Percentiles rank a stretch among this genome's conserved stretches.
Evolutionary conservation across 345 rosid genomes (phyloP).

Genomic region (Gossypium rotundifolium): DNA sequence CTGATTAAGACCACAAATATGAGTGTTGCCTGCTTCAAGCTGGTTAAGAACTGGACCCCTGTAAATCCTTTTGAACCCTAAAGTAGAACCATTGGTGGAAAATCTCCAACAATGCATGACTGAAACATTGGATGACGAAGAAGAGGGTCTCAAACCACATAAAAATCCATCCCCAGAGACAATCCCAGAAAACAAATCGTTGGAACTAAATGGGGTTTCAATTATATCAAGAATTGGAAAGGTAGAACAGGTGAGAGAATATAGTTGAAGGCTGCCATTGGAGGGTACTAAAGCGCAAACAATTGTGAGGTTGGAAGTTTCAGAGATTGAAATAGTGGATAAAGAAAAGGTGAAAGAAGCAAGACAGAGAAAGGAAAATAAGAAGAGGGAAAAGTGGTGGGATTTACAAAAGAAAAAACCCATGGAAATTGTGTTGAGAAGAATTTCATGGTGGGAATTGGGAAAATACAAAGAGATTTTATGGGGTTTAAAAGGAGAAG

Average conservation of each 20-base stretch:
- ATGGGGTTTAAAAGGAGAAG: neutral
- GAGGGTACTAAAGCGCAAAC: conserved; percentile 44
- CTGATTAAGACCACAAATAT: conserved; percentile 46
- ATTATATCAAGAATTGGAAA: conserved; percentile 23
- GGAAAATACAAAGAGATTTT: neutral
- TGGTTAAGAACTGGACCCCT: conserved; percentile 24
- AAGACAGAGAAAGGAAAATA: conserved; percentile 11
- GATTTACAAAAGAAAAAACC: neutral
- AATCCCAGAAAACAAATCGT: conserved; percentile 32
- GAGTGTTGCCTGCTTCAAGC: conserved; percentile 45
- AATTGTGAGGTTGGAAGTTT: conserved; percentile 28
- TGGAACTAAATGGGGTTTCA: conserved; percentile 4
- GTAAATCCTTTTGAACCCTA: conserved; percentile 33
- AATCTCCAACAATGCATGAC: conserved; percentile 56
- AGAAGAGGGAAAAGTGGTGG: neutral
- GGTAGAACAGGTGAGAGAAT: conserved; percentile 47
- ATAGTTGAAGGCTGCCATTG: neutral
- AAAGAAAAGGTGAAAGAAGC: conserved; percentile 25
- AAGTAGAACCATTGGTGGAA: conserved; percentile 21
- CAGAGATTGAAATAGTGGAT: conserved; percentile 54
- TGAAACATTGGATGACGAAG: conserved; percentile 23
- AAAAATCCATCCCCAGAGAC: conserved; percentile 66
- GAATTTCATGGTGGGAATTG: conserved; percentile 7
- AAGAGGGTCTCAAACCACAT: conserved; percentile 30
- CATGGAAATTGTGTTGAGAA: neutral